These are phyloP conservation scores for Hygrophoropsis aurantiaca DNA, from an alignment of 768 basidiomycete genomes.

Conservation along the genomic window DNA sequence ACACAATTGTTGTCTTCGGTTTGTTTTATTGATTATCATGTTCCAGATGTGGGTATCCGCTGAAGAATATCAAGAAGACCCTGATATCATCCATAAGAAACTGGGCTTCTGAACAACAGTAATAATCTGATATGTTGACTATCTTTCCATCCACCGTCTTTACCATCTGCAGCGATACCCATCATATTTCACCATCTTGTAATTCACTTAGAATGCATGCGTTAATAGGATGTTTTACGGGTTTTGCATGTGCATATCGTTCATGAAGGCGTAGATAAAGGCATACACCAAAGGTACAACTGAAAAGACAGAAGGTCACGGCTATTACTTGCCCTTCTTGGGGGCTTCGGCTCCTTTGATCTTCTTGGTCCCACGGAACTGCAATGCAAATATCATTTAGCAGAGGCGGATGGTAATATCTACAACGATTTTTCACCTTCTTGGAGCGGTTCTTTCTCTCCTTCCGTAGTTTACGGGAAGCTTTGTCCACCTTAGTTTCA, in stretches of 20 bases:
- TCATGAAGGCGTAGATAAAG: slow-evolving; percentile 23
- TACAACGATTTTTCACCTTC: slow-evolving; percentile 65
- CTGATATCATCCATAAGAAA: slow-evolving; percentile 97
- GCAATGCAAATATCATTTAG: slow-evolving; percentile 18
- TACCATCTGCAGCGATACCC: slow-evolving; percentile 28
- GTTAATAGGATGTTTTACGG: slow-evolving; percentile 20
- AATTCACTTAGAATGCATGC: slow-evolving; percentile 28
- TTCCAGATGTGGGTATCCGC: slow-evolving; percentile 98
- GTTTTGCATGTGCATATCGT: slow-evolving; percentile 25
- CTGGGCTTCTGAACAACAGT: slow-evolving; percentile 61
- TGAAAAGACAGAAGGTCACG: slow-evolving; percentile 20
- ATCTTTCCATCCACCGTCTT: slow-evolving; percentile 8
- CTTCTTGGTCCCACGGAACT: slow-evolving; percentile 97
- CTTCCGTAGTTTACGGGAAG: slow-evolving; percentile 97
- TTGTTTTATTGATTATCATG: slow-evolving; percentile 10
- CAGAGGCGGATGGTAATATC: neutral
- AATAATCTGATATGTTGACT: slow-evolving; percentile 2
- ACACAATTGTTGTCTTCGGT: neutral
- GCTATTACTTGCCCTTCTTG: slow-evolving; percentile 87
- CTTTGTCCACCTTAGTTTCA: slow-evolving; percentile 75
- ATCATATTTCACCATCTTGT: slow-evolving; percentile 28
- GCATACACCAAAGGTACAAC: slow-evolving; percentile 45
- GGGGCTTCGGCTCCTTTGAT: slow-evolving; percentile 86
- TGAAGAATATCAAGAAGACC: slow-evolving; percentile 99
- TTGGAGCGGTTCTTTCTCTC: slow-evolving; percentile 99